phyloP scores from a whole-genome alignment of 805 yeast species.

The Zygotorulaspora chibaensis region DNA sequence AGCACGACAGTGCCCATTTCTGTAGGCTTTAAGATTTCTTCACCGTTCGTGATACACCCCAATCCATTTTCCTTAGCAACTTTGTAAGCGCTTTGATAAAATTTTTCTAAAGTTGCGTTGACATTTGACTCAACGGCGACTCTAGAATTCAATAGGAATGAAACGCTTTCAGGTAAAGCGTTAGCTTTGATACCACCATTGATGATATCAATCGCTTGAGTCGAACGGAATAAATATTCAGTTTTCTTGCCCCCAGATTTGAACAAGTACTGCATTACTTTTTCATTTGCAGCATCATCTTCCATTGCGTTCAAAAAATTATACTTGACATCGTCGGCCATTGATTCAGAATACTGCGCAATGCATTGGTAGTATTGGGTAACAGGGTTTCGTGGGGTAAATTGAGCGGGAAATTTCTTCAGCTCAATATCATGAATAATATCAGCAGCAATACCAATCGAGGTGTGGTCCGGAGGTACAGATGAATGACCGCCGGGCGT shows the following conservation, averaged over 20 bases:
- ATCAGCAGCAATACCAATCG: constrained; percentile 65
- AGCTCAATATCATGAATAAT: constrained; percentile 51
- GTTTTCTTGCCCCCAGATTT: constrained; percentile 17
- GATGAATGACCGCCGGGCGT: constrained; percentile 61
- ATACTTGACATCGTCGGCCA: constrained; percentile 10
- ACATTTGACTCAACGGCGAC: constrained; percentile 47
- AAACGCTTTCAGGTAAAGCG: constrained; percentile 59
- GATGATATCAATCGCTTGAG: constrained; percentile 54
- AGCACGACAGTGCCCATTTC: constrained; percentile 43
- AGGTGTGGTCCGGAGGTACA: constrained; percentile 61
- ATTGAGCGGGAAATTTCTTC: constrained; percentile 42
- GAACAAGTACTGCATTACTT: constrained; percentile 14
- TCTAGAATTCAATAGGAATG: constrained; percentile 52
- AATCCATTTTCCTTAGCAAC: constrained; percentile 45
- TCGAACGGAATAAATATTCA: constrained; percentile 43
- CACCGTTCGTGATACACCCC: constrained; percentile 41
- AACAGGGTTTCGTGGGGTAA: constrained; percentile 55
- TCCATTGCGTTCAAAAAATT: constrained; percentile 17
- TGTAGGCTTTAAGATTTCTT: constrained; percentile 16
- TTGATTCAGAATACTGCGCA: constrained; percentile 40
- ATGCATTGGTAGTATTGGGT: constrained; percentile 54
- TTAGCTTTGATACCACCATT: constrained; percentile 63
- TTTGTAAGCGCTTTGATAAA: constrained; percentile 33
- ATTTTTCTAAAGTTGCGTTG: constrained; percentile 37
- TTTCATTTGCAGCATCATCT: constrained; percentile 13